Conservation (phyloP, 2,329 filamentous ascomycete genomes). For the Lachnum nothofagi region DNA sequence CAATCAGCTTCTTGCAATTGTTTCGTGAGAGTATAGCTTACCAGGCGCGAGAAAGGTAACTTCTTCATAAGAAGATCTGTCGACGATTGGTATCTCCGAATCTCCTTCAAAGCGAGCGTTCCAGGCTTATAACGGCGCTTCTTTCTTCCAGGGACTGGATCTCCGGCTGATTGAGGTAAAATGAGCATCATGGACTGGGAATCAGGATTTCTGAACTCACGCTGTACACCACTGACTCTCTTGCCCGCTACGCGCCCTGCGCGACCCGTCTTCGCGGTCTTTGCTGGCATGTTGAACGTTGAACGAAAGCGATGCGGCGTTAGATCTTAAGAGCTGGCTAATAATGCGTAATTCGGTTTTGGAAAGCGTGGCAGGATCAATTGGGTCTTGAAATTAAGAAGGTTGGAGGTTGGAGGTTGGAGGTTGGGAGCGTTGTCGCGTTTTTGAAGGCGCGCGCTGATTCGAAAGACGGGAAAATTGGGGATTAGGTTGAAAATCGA, state of each 20-base stretch:
- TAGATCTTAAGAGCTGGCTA: not conserved
- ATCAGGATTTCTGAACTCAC: not conserved
- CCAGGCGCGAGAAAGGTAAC: conserved; percentile 73
- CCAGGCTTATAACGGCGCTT: conserved; percentile 68
- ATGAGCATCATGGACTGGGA: not conserved
- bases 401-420: not conserved
- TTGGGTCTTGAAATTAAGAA: not conserved
- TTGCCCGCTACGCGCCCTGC: not conserved
- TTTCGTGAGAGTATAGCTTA: conserved; percentile 34
- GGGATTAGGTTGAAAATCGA: too few relatives aligned
- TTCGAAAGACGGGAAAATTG: too few relatives aligned
- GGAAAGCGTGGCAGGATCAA: not conserved
- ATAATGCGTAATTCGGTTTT: not conserved
- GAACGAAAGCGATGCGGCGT: not conserved
- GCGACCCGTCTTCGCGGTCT: not conserved
- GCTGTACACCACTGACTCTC: conserved; percentile 3
- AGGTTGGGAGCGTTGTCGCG: too few relatives aligned
- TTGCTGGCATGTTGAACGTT: conserved; percentile 9
- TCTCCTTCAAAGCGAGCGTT: conserved; percentile 85
- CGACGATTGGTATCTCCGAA: conserved; percentile 81
- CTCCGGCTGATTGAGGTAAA: conserved; percentile 52
- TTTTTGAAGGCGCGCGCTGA: not conserved
- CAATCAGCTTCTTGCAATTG: conserved; percentile 1
- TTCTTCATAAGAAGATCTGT: conserved; percentile 82
- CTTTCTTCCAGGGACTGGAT: conserved; percentile 60